Evolutionary conservation across 1,284 basidiomycete species (phyloP).

Genomic region (Clitocybe nebularis): DNA sequence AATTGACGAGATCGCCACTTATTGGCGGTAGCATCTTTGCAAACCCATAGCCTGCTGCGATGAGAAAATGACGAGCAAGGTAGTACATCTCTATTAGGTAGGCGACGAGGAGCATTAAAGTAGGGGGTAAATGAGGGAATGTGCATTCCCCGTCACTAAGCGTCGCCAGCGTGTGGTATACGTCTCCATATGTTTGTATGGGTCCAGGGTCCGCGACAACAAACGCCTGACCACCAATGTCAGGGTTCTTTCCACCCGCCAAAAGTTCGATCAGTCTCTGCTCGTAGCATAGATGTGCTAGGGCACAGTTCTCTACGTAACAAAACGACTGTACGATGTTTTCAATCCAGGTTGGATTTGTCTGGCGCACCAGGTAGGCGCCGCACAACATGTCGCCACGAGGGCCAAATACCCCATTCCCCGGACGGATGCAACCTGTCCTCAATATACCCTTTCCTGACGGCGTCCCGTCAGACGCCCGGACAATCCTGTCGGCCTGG

Average conservation of each 20-base stretch:
- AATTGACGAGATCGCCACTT: conserved; percentile 51
- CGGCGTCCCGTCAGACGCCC: conserved; percentile 44
- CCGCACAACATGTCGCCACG: conserved; percentile 67
- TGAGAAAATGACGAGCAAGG: conserved; percentile 37
- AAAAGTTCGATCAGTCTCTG: conserved; percentile 50
- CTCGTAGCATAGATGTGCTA: conserved; percentile 70
- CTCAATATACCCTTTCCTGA: conserved; percentile 39
- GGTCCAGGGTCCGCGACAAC: conserved; percentile 59
- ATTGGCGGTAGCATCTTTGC: conserved; percentile 43
- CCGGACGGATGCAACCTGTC: conserved; percentile 70
- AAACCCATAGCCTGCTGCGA: conserved; percentile 25
- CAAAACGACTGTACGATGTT: conserved; percentile 57
- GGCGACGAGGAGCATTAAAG: conserved; percentile 50
- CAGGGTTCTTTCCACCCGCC: conserved; percentile 42
- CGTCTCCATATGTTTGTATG: conserved; percentile 57
- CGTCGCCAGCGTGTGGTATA: conserved; percentile 45
- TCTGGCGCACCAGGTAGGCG: conserved; percentile 52
- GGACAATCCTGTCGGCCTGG: conserved; percentile 50
- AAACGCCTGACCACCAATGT: conserved; percentile 70
- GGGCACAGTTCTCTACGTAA: conserved; percentile 71
- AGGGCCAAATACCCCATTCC: conserved; percentile 71
- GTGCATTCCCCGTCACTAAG: conserved; percentile 46
- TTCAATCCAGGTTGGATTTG: conserved; percentile 60
- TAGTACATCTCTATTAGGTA: conserved; percentile 55
- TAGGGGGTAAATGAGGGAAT: conserved; percentile 53